These are phyloP conservation scores for Candida parachauliodes DNA, from an alignment of 805 yeast species.

Conservation along the genomic window DNA sequence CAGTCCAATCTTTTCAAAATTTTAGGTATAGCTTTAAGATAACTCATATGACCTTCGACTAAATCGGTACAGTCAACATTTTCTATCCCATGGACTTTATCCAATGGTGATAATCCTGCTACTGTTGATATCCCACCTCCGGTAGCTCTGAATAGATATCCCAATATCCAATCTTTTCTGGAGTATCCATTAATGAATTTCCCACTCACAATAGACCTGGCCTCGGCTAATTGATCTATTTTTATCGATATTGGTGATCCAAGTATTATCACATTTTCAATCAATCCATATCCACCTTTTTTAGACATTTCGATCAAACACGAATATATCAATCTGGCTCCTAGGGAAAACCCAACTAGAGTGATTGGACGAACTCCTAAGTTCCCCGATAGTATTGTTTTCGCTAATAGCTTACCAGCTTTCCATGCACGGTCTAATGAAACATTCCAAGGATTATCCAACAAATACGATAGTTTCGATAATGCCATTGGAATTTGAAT, in stretches of 20 bases:
- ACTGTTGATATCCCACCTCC: slow-evolving; percentile 91
- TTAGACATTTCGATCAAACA: slow-evolving; percentile 84
- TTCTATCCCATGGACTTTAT: slow-evolving; percentile 60
- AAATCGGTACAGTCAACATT: slow-evolving; percentile 82
- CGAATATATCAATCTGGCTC: slow-evolving; percentile 87
- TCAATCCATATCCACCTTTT: slow-evolving; percentile 79
- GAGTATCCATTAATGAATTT: slow-evolving; percentile 87
- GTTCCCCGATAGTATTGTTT: slow-evolving; percentile 80
- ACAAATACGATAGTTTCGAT: slow-evolving; percentile 79
- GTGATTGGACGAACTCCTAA: slow-evolving; percentile 92
- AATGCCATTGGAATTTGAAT: slow-evolving; percentile 89
- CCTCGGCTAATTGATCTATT: slow-evolving; percentile 70
- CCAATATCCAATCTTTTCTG: slow-evolving; percentile 91
- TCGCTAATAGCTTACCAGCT: slow-evolving; percentile 89
- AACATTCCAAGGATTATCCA: slow-evolving; percentile 98
- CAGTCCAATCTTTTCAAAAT: slow-evolving; percentile 66
- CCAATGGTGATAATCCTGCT: slow-evolving; percentile 82
- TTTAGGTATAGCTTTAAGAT: slow-evolving; percentile 89
- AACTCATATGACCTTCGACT: slow-evolving; percentile 97
- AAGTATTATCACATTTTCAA: slow-evolving; percentile 82
- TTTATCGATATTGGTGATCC: slow-evolving; percentile 87
- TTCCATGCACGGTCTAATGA: slow-evolving; percentile 97
- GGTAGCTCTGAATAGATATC: slow-evolving; percentile 92
- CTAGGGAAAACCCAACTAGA: slow-evolving; percentile 87
- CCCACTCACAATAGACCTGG: slow-evolving; percentile 86